Base-by-base conservation (phyloP, 768 basidiomycete species). In the Aureoboletus auriporus region DNA sequence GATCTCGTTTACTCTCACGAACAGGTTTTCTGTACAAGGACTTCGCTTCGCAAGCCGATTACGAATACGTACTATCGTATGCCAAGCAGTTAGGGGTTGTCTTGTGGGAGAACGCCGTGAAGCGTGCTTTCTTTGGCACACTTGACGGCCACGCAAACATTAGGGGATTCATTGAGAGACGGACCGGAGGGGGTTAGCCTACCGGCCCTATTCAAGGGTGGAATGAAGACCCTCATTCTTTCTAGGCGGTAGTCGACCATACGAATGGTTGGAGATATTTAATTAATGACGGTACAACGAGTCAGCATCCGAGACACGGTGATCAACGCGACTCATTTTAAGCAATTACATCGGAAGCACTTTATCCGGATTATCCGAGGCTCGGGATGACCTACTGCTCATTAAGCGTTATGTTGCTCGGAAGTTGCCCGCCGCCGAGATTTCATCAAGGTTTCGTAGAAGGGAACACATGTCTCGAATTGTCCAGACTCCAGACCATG, bases 1-100 rank as follows among this genome's bases (percentile, higher is more conserved):
- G 30, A 35, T 31, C n/a, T 53, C 42, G 49, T 45, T 41, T 16
- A 44, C 48, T 45, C 42, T 28, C 38, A n/a, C 46, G 49, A 31
- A 38, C 68, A 90, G 92, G 91, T 34, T 92, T 84, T 64, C 79
- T 96, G 35, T 96, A 94, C 70, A 92, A 82, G 36, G 82, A 83
- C 40, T 96, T 96, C 65, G 80, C 85, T 23, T 89, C 91, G 14
- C 81, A 84, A 62, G 84, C 83, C 26, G 93, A 95, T 70, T 95
- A 91, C 65, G 85, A 91, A 52, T 82, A 88, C 53, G 91, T 93
- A 7, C 71, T 89, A 31, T 79, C 86, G 54, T 94, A 96, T 55
- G 93, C 93, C 31, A 83, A 78, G 60, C 80, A 92, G 66, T 70
- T 94, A 34, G 83, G 79, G 50, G 84, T 89, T 30, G 84, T 94